Base-by-base conservation (phyloP, 73 alveolate genomes). In the Paramecium caudatum region DNA sequence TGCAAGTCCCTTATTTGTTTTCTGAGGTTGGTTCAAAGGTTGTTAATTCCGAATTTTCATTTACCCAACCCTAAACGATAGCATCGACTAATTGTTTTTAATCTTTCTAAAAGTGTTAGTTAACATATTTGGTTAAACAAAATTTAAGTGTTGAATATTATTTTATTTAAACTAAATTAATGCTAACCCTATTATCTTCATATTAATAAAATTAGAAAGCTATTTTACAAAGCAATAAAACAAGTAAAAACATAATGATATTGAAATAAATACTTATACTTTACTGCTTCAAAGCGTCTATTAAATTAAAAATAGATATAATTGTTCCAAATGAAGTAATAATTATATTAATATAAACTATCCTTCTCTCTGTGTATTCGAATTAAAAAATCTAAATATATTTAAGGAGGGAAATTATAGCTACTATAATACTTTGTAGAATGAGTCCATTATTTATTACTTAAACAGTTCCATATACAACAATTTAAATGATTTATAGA, bases 241-340 rank as follows among this genome's bases (percentile, higher is more conserved):
- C 80, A 10, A 55, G 2, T 10, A 23, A 55, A 27, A 55, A 23
- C 7, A 55, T 27, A 0, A 55, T 0, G 12, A 55, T 55, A 55
- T 10, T 55, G 8, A 43, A 55, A 8, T 55, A 27, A 0, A 43
- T 23, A 19, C 30, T 9, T 23, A 10, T 13, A 4, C 10, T 55
- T 7, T 12, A 55, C 4, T 55, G 13, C 1, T 21, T 55, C n/a
- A n/a, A n/a, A 19, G 10, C 80, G 12, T 55, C 30, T 23, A 21
- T 55, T 19, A 19, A 10, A 5, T 55, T 23, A 0, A 23, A 27
- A 23, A 55, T 16, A 19, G 23, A 21, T 19, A 55, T 2, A 2
- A 55, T 23, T 23, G 80, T 10, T 19, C 80, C 80, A 55, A 9
- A 55, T 1, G 80, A 55, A 12, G 80, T 27, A 27, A 55, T 55